Conservation (phyloP, 2,329 filamentous ascomycete genomes). For the Cytospora mali region DNA sequence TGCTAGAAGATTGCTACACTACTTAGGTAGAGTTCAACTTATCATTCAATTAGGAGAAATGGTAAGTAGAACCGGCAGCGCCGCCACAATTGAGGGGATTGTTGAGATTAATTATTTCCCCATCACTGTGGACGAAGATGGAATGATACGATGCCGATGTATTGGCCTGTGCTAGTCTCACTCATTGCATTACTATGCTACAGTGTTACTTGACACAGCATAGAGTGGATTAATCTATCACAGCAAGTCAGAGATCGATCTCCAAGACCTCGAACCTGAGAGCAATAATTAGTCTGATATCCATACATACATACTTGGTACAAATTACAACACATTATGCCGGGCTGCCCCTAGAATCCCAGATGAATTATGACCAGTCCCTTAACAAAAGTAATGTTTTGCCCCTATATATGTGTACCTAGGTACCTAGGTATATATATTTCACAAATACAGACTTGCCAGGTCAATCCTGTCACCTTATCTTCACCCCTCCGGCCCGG, state of each 20-base stretch:
- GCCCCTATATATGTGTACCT: too few species aligned
- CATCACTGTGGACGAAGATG: background rate
- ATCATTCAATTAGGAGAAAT: too few species aligned
- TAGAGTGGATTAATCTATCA: background rate
- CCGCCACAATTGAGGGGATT: background rate
- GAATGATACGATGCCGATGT: background rate
- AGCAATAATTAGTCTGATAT: background rate
- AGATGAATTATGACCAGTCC: too few species aligned
- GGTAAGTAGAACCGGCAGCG: background rate
- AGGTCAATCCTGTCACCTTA: background rate
- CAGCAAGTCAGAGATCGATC: background rate
- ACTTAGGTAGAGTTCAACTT: too few species aligned
- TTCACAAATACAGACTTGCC: background rate
- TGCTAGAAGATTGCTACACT: background rate
- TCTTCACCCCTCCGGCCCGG: background rate
- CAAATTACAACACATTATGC: too few species aligned
- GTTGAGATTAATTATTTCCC: background rate
- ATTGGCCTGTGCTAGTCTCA: background rate
- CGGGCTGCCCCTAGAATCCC: too few species aligned
- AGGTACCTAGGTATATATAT: background rate
- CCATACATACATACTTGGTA: too few species aligned
- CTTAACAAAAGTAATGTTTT: too few species aligned
- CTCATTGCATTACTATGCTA: background rate
- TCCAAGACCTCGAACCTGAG: background rate
- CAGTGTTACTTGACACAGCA: background rate